These are phyloP conservation scores for Nicotiana knightiana DNA, from an alignment of 257 asterid species.

Conservation along the genomic window DNA sequence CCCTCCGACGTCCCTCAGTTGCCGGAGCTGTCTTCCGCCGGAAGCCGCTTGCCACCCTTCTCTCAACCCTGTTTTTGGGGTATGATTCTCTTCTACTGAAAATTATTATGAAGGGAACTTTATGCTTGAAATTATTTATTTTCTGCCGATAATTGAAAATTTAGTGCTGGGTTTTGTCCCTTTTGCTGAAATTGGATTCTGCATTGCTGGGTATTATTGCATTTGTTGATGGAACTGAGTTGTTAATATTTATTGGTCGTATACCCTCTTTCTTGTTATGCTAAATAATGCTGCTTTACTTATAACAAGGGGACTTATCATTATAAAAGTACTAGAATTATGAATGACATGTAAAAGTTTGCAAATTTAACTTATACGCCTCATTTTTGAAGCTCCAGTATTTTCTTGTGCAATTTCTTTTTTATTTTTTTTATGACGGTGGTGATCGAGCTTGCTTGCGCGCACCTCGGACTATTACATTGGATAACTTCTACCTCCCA, in stretches of 20 bases:
- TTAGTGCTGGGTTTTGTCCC: not conserved
- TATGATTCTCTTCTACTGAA: not conserved
- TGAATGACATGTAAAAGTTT: not conserved
- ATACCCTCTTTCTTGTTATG: not conserved
- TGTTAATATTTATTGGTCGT: not conserved
- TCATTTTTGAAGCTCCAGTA: not conserved
- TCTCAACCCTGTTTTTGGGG: not conserved
- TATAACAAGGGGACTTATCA: not conserved
- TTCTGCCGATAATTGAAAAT: not conserved
- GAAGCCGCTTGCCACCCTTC: not conserved
- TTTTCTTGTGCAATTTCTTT: not conserved
- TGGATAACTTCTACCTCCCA: too few species aligned
- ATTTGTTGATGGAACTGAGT: not conserved
- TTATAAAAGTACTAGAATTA: not conserved
- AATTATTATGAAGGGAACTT: too few species aligned
- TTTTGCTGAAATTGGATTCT: not conserved
- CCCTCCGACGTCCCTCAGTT: not conserved
- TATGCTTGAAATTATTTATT: not conserved
- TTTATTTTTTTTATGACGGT: too few species aligned
- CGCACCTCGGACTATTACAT: too few species aligned
- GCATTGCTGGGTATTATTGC: not conserved
- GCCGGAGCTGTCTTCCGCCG: not conserved
- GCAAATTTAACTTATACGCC: not conserved
- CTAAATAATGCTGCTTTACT: not conserved
- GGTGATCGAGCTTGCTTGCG: too few species aligned